Percentiles rank a stretch among this genome's conserved stretches.
Conservation (phyloP, 73 alveolate genomes). For the Paramecium primaurelia region DNA sequence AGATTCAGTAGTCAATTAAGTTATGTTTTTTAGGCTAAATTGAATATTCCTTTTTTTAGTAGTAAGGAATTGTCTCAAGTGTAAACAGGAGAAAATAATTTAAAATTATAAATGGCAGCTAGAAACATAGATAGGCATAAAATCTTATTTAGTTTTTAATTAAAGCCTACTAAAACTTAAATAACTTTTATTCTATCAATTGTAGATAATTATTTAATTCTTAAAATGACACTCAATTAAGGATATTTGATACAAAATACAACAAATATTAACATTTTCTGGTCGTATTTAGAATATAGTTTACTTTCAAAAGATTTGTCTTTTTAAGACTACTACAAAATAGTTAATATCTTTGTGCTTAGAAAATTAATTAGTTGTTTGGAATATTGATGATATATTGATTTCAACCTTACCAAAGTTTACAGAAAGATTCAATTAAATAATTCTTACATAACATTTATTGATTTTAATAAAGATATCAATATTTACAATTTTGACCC, state of each 20-base stretch:
- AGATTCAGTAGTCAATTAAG: constrained; percentile 10
- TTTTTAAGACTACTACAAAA: background rate
- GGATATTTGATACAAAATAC: constrained; percentile 4
- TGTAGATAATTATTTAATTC: background rate
- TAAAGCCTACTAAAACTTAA: background rate
- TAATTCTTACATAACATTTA: background rate
- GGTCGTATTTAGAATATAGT: background rate
- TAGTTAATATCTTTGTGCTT: background rate
- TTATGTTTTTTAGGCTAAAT: background rate
- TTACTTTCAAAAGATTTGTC: background rate
- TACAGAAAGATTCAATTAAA: background rate
- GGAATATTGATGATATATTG: background rate
- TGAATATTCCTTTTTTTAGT: background rate
- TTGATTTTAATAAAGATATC: constrained; percentile 6
- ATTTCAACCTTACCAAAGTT: background rate
- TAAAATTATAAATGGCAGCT: constrained; percentile 8
- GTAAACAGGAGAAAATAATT: background rate
- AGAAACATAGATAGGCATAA: constrained; percentile 5
- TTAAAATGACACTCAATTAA: background rate
- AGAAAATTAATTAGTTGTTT: background rate
- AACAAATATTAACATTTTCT: background rate
- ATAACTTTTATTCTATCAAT: background rate
- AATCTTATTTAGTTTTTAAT: background rate
- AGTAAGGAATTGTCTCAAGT: background rate
- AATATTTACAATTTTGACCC: background rate